Evolutionary conservation across 2,329 filamentous ascomycete species (phyloP).

Genomic region (Ciborinia camelliae): DNA sequence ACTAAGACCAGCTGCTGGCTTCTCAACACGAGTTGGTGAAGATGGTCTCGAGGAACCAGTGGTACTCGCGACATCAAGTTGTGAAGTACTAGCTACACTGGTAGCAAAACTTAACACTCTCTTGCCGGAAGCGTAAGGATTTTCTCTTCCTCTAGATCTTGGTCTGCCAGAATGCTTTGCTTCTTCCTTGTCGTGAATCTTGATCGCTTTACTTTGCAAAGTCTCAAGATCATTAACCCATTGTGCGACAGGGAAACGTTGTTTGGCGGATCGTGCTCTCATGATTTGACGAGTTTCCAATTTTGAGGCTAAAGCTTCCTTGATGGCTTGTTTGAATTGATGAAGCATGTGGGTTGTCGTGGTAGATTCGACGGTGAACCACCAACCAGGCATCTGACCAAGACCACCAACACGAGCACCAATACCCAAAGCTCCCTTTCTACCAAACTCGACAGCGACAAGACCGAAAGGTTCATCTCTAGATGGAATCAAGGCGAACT

Average conservation of each 20-base stretch:
- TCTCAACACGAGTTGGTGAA: conserved; percentile 4
- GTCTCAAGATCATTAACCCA: conserved; percentile 64
- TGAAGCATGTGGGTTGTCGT: conserved; percentile 60
- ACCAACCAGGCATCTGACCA: conserved; percentile 70
- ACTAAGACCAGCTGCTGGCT: conserved; percentile 13
- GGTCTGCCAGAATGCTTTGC: conserved; percentile 18
- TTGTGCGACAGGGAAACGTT: conserved; percentile 64
- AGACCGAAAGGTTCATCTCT: conserved; percentile 67
- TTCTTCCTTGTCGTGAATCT: conserved; percentile 29
- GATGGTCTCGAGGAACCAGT: conserved; percentile 9
- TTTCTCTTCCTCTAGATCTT: conserved; percentile 19
- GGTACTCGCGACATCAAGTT: conserved; percentile 18
- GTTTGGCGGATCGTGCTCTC: conserved; percentile 61
- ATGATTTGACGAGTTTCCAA: conserved; percentile 55
- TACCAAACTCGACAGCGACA: conserved; percentile 65
- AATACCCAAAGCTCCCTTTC: conserved; percentile 65
- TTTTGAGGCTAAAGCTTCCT: conserved; percentile 57
- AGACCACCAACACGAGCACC: conserved; percentile 64
- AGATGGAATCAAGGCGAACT: conserved; percentile 65
- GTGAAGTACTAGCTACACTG: conserved; percentile 15
- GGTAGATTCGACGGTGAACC: conserved; percentile 65
- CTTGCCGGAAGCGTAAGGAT: conserved; percentile 1
- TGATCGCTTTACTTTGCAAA: conserved; percentile 58
- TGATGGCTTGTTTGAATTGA: conserved; percentile 63
- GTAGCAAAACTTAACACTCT: conserved; percentile 17